A percentile compares a stretch with the other conserved stretches of the same genome.
phyloP scores from a whole-genome alignment of 2,329 filamentous ascomycete genomes.

The Orbilia quercus region DNA sequence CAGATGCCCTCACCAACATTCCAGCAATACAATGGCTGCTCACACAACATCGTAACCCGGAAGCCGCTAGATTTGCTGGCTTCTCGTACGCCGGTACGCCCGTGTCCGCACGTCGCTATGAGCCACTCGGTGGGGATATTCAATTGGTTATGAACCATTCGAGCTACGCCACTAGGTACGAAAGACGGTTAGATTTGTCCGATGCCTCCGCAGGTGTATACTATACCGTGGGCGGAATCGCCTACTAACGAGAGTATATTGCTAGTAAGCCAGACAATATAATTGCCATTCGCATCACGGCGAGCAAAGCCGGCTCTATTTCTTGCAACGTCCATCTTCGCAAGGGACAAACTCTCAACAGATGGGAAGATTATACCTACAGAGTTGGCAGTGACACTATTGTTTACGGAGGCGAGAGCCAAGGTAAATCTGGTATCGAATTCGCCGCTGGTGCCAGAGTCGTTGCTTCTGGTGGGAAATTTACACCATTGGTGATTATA shows the following conservation, averaged over 20 bases:
- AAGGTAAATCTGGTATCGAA: slow-evolving; percentile 51
- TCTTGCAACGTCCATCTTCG: slow-evolving; percentile 46
- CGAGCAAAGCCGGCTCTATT: slow-evolving; percentile 51
- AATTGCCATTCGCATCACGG: slow-evolving; percentile 61
- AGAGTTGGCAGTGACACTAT: slow-evolving; percentile 45
- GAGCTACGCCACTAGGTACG: slow-evolving; percentile 61
- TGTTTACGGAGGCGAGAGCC: slow-evolving; percentile 47
- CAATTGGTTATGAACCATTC: slow-evolving; percentile 64
- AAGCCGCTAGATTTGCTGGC: slow-evolving; percentile 64
- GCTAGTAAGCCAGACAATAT: slow-evolving; percentile 65
- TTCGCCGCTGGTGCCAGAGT: slow-evolving; percentile 55
- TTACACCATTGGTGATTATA: slow-evolving; percentile 57
- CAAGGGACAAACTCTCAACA: slow-evolving; percentile 45
- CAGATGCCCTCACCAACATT: slow-evolving; percentile 63
- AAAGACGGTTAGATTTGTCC: slow-evolving; percentile 63
- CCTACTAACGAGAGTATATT: slow-evolving; percentile 63
- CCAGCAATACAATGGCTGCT: slow-evolving; percentile 64
- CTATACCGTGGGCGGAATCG: slow-evolving; percentile 62
- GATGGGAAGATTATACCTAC: slow-evolving; percentile 55
- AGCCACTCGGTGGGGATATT: slow-evolving; percentile 64
- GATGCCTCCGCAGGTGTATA: slow-evolving; percentile 62
- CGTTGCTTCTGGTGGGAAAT: slow-evolving; percentile 57
- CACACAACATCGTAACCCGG: slow-evolving; percentile 62
- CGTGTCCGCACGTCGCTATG: slow-evolving; percentile 66
- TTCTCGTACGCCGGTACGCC: slow-evolving; percentile 66